Percentiles rank a stretch among this genome's conserved stretches.
phyloP scores from a whole-genome alignment of 345 rosid genomes.

The Eucalyptus paniculata region DNA sequence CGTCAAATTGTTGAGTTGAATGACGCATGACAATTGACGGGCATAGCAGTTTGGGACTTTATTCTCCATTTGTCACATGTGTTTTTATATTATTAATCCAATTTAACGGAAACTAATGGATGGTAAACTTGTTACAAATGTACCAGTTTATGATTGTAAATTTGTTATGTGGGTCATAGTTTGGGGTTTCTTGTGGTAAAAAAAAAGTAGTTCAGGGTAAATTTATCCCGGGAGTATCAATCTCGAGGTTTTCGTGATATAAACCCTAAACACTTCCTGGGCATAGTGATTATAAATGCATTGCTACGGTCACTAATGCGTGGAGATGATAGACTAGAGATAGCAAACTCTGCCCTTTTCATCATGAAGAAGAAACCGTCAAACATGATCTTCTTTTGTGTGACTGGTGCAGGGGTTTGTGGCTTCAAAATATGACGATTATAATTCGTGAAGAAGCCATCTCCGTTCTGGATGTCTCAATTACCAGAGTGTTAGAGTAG shows the following conservation, averaged over 20 bases:
- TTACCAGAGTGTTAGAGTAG: not conserved
- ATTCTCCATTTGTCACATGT: no score
- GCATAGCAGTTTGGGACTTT: rapidly evolving
- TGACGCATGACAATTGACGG: rapidly evolving
- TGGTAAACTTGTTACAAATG: no score
- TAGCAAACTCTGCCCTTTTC: not conserved
- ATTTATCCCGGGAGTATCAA: no score
- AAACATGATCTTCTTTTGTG: not conserved
- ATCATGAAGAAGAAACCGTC: not conserved
- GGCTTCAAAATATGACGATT: not conserved
- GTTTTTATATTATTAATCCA: no score
- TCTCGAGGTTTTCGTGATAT: no score
- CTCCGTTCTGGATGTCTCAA: not conserved
- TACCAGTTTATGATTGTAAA: no score
- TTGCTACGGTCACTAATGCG: not conserved
- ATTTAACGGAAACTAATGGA: no score
- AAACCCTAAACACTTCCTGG: not conserved
- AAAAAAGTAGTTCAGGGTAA: no score
- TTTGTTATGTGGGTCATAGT: no score
- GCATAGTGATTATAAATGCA: not conserved
- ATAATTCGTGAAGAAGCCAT: not conserved
- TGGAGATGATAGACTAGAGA: not conserved
- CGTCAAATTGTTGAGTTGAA: no score
- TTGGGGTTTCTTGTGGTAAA: no score
- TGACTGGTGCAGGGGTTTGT: not conserved